Evolutionary conservation across 352 stramenopile species (phyloP), one percentile per base, ranked within the genome.

Genomic region (Pythium volutum): DNA sequence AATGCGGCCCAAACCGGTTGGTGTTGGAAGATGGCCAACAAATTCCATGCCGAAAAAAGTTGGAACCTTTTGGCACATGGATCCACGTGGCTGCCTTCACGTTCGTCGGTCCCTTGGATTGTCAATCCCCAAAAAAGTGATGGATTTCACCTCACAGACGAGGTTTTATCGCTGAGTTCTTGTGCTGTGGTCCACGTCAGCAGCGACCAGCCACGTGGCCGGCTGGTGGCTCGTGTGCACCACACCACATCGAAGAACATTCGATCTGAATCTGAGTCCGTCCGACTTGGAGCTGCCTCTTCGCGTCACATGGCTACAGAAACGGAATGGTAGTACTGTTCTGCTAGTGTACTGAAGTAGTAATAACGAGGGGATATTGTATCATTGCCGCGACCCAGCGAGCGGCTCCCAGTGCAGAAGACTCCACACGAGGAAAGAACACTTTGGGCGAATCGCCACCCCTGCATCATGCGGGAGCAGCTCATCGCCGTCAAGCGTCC

Each of bases 211-310:
- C 57, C 57, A 64, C 57, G 57, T 64, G 57, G 57, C 50, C 33
- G 12, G 33, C 12, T 14, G 43, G 47, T 12, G 11, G 11, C 22
- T 52, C 1, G 47, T 58, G 57, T 64, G 57, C 16, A 42, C 57
- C 57, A 64, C 57, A 58, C 57, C 48, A 31, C 15, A 53, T 58
- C 57, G 57, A 58, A 64, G 33, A 38, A 38, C 55, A 62, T 62
- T 62, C 55, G 45, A 62, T 38, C 33, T 59, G 3, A 43, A 49
- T 50, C 52, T 48, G 52, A 59, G 52, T 49, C 36, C 36, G 11
- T n/a, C 46, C 18, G 33, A 38, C 33, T 59, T 38, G 23, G 38
- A 59, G 42, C 22, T 42, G n/a, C n/a, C n/a, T n/a, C 16, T 15
- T 54, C 23, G 41, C 8, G 15, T n/a, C 42, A 49, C 18, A 46